A percentile compares a stretch with the other conserved stretches of the same genome.
phyloP scores from a whole-genome alignment of 2,329 filamentous ascomycete species.

The Penicillium vulpinum region DNA sequence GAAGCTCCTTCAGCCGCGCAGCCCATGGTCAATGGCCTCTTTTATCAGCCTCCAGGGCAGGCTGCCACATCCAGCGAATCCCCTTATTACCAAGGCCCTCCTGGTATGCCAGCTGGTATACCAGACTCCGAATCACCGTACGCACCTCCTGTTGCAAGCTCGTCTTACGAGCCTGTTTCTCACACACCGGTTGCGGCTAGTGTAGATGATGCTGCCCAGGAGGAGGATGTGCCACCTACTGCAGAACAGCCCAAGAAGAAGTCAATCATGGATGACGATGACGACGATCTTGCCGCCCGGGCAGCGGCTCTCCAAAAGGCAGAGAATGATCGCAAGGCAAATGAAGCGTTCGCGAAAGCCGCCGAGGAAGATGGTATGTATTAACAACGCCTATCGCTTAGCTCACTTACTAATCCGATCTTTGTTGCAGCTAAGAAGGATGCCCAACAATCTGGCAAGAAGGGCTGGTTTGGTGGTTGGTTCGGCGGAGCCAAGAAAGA shows the following conservation, averaged over 20 bases:
- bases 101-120: constrained; percentile 20
- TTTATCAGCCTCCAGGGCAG: constrained; percentile 24
- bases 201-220: constrained; percentile 39
- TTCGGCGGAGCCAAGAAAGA: constrained; percentile 66
- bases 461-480: constrained; percentile 82
- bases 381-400: not conserved
- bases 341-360: constrained; percentile 80
- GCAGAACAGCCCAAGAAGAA: constrained; percentile 69
- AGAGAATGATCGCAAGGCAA: constrained; percentile 70
- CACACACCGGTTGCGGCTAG: not conserved
- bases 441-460: constrained; percentile 38
- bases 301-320: constrained; percentile 56
- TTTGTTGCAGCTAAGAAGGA: constrained; percentile 39
- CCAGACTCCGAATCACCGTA: constrained; percentile 31
- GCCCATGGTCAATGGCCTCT: constrained; percentile 27
- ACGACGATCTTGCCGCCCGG: constrained; percentile 61
- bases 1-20: constrained; percentile 22
- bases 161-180: constrained; percentile 29
- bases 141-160: constrained; percentile 28
- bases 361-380: constrained; percentile 66
- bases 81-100: constrained; percentile 29
- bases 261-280: constrained; percentile 78
- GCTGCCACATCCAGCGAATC: constrained; percentile 14
- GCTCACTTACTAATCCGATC: constrained; percentile 47
- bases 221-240: constrained; percentile 49